Evolutionary conservation across 768 basidiomycete genomes (phyloP), one percentile per base, ranked within the genome.

Genomic region (Piloderma croceum): DNA sequence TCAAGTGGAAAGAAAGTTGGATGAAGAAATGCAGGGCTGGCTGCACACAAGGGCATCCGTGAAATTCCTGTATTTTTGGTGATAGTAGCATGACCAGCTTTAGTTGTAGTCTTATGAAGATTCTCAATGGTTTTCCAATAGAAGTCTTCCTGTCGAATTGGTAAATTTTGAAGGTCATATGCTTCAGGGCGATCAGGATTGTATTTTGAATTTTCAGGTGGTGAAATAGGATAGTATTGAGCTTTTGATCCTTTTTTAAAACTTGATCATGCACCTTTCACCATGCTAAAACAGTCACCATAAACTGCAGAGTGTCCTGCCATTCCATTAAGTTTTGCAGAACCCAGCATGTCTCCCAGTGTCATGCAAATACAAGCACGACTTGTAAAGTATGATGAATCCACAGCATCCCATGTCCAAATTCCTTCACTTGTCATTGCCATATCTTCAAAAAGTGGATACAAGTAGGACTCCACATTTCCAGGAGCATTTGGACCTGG

Each of bases 1-100:
- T 66, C 59, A 2, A 62, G 19, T n/a, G 60, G 59, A 36, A 61
- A 63, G 33, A 59, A 66, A 3, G 51, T 46, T 4, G 61, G 63
- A 35, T 63, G 59, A 3, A 49, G 10, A 43, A 63, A 65, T n/a
- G 60, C 56, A 9, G n/a, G n/a, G n/a, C n/a, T n/a, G n/a, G n/a
- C n/a, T n/a, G n/a, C n/a, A n/a, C n/a, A n/a, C n/a, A n/a, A 43
- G 17, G 61, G 58, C 29, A 63, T 39, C 18, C 46, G 34, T 12
- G 49, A 45, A 35, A 65, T 44, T 5, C 61, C 58, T 24, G 54
- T 54, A 11, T 13, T 22, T 34, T 42, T 46, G 1, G 51, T 54
- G 23, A 62, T 62, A 12, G 18, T 36, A n/a, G 41, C 44, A 20
- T 21, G 11, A 10, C 31, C 44, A 19, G 40, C 38, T 38, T 51